Evolutionary conservation across 352 stramenopile genomes (phyloP).

Genomic region (Saprolegnia parasitica): DNA sequence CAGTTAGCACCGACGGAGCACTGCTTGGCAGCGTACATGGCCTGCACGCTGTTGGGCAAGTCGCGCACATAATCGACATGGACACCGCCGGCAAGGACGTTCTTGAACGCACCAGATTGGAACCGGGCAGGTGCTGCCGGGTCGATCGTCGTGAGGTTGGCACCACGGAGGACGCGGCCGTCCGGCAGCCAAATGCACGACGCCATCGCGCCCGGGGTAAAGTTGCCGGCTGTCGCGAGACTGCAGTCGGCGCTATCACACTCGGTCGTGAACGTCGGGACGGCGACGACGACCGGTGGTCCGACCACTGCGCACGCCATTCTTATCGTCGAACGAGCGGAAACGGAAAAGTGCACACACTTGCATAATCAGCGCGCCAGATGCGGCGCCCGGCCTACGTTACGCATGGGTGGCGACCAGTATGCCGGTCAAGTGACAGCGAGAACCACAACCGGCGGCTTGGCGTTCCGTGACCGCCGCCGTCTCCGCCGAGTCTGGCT

Average conservation of each 20-base stretch:
- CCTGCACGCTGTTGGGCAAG: background rate
- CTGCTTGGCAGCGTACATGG: background rate
- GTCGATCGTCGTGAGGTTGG: constrained; percentile 11
- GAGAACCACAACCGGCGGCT: too few relatives aligned
- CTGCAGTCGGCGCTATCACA: background rate
- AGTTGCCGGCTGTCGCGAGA: background rate
- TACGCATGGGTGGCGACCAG: too few relatives aligned
- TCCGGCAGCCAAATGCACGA: constrained; percentile 25
- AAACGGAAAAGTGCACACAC: too few relatives aligned
- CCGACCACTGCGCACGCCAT: background rate
- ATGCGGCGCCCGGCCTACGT: too few relatives aligned
- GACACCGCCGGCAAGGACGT: background rate
- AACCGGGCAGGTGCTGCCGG: background rate
- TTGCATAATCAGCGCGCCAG: too few relatives aligned
- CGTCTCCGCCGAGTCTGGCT: too few relatives aligned
- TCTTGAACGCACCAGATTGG: background rate
- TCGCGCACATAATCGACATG: background rate
- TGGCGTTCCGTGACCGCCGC: too few relatives aligned
- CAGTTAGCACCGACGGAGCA: background rate
- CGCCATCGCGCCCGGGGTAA: constrained; percentile 6
- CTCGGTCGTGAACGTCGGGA: background rate
- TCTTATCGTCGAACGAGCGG: background rate
- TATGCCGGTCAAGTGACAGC: too few relatives aligned
- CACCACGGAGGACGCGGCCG: constrained; percentile 11
- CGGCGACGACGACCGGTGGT: background rate